Evolutionary conservation across 1,139 yeast species (phyloP), one percentile per base, ranked within the genome.

Genomic region (Ogataea hybrid): DNA sequence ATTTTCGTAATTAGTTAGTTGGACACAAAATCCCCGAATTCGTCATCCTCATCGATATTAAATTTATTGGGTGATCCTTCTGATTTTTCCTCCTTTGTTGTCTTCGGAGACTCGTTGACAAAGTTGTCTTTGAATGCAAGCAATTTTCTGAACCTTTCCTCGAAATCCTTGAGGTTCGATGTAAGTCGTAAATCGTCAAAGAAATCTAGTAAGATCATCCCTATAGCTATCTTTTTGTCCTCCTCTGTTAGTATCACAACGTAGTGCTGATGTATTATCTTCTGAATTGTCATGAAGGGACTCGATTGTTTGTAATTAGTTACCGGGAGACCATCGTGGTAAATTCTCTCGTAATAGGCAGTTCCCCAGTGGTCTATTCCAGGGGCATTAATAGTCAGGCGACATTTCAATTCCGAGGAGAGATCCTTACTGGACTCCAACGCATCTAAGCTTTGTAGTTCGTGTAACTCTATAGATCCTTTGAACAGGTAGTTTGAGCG

Each of bases 21-120:
- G 27, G 60, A 51, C 12, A 65, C 67, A 49, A 69, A 70, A 42
- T 71, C 76, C 25, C 67, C 73, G 34, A 64, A 70, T 37, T 55
- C 57, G 32, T 53, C 54, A 16, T 50, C 61, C 32, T 56, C 57
- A 30, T 43, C 41, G 12, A 42, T 43, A 34, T 41, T 33, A 32
- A 42, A 45, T 37, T 9, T 39, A 37, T 21, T 35, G 11, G 27
- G 28, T 6, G 35, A 14, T 28, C 39, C 38, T 40, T 37, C 21
- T 3, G 28, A 14, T 5, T 29, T 5, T 8, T 31, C 39, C 20
- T 38, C 38, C 14, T 34, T 18, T 11, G 32, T 27, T 12, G 29
- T 28, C 10, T 25, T 25, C 11, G 21, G 27, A 4, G 28, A 17
- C 11, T 43, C 47, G 14, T 37, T 15, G 9, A 40, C 32, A 14